Evolutionary conservation across 192 early-diverging fungal genomes (phyloP).

Genomic region (Backusella tarrabulga): DNA sequence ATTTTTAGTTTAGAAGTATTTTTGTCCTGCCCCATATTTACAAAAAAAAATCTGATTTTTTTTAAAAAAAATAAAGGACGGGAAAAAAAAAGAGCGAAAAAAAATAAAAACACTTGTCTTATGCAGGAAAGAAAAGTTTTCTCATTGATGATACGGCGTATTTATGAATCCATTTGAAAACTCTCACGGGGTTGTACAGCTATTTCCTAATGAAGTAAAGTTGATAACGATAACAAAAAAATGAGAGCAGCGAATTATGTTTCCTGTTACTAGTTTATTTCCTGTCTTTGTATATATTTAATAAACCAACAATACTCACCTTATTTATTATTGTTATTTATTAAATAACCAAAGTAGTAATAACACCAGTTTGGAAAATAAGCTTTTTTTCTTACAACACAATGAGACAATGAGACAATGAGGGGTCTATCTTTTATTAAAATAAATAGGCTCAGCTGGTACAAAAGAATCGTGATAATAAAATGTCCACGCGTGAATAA

Average conservation of each 20-base stretch:
- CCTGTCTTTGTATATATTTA: background rate
- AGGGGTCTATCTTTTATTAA: background rate
- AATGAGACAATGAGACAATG: background rate
- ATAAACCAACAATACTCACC: background rate
- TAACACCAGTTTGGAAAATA: background rate
- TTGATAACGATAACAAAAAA: conserved; percentile 7
- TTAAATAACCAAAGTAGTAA: background rate
- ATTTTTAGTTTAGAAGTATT: conserved; percentile 31
- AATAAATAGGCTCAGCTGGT: conserved; percentile 9
- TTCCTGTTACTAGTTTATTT: background rate
- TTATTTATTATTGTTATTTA: background rate
- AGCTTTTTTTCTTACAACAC: background rate
- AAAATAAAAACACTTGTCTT: background rate
- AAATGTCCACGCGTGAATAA: conserved; percentile 4
- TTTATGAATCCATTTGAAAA: conserved; percentile 2
- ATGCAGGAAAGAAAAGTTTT: conserved; percentile 5
- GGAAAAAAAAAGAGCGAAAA: conserved; percentile 2
- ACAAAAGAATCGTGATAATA: background rate
- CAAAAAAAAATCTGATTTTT: background rate
- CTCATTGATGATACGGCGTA: background rate
- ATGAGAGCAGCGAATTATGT: background rate
- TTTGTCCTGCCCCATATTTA: conserved; percentile 3
- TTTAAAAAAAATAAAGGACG: background rate
- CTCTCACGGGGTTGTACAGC: conserved; percentile 6
- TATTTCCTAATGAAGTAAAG: conserved; percentile 1